Base-by-base conservation (phyloP, 306 rosid genomes). In the Pterocarpus santalinus region DNA sequence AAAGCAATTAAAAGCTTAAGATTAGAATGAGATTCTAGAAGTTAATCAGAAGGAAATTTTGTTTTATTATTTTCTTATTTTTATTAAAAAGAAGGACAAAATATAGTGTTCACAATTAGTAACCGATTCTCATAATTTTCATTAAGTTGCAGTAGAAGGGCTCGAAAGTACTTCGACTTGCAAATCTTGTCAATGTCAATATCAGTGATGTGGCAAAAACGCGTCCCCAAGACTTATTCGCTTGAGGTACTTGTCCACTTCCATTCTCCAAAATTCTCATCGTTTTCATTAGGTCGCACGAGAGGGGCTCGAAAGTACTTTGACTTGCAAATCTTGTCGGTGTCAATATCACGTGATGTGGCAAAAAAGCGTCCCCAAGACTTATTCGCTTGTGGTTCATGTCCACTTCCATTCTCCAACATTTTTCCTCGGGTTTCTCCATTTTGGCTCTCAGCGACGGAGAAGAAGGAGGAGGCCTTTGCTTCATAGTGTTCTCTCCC, bases 81-180 rank as follows among this genome's bases (percentile, higher is more conserved):
- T 22, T 22, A 22, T 22, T 22, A 22, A 22, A 22, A 22, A 22
- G 1, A 22, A 22, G 1, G 28, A 22, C 1, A 22, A 22, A 22
- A 22, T 22, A 22, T 22, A 1, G 28, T 22, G 28, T 22, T 22
- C 28, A 22, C 62, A 8, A 65, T 72, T 88, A 89, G 92, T 89
- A 80, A 72, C 81, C 79, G 88, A 79, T 82, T 77, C 41, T 28
- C 69, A 65, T 49, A 73, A 32, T 69, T 88, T 77, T 72, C 89
- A 49, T 71, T 85, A 49, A 94, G 80, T 64, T 86, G 87, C 66
- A 77, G 86, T 81, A 86, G 82, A 52, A 89, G 87, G 76, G 88
- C 91, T 55, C 32, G 93, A 57, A 95, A 95, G 88, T 87, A 85
- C 80, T 89, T 90, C 5, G 99, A 90, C 82, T 90, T 91, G 84